These are phyloP conservation scores for Pseudogymnoascus sp. DNA, from an alignment of 2,329 filamentous ascomycete species.

Conservation along the genomic window DNA sequence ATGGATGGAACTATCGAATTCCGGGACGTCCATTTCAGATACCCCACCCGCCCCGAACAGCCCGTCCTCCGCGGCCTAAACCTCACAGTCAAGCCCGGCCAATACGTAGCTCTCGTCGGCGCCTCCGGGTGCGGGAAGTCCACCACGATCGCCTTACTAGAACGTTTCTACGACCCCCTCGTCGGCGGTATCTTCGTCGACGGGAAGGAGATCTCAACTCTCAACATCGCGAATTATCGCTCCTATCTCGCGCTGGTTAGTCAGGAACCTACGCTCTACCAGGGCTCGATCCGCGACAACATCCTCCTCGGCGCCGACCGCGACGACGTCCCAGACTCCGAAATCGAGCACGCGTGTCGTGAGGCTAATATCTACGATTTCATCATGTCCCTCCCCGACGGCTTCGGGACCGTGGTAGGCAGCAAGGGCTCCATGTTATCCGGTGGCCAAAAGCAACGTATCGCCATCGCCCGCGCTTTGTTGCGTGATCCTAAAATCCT, in stretches of 20 bases:
- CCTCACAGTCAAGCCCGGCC: conserved; percentile 63
- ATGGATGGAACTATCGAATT: conserved; percentile 81
- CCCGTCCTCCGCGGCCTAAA: conserved; percentile 84
- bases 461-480: conserved; percentile 81
- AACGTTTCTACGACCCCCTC: conserved; percentile 90
- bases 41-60: conserved; percentile 83
- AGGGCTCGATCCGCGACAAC: conserved; percentile 85
- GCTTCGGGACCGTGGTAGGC: conserved; percentile 78
- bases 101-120: conserved; percentile 87
- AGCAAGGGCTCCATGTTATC: conserved; percentile 78
- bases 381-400: conserved; percentile 76
- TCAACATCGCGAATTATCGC: conserved; percentile 84
- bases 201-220: conserved; percentile 66
- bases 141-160: conserved; percentile 83
- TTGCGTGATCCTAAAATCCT: conserved; percentile 86
- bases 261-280: conserved; percentile 91
- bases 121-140: conserved; percentile 90
- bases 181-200: conserved; percentile 75
- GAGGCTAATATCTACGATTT: conserved; percentile 93
- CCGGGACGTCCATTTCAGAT: conserved; percentile 86
- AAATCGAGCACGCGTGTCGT: conserved; percentile 69
- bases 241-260: conserved; percentile 78
- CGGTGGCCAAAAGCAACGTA: conserved; percentile 89
- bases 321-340: conserved; percentile 61
- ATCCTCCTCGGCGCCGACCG: conserved; percentile 69